Evolutionary conservation across 225 moss, liverwort and hornwort species (phyloP).

Genomic region (Physcomitrium patens): DNA sequence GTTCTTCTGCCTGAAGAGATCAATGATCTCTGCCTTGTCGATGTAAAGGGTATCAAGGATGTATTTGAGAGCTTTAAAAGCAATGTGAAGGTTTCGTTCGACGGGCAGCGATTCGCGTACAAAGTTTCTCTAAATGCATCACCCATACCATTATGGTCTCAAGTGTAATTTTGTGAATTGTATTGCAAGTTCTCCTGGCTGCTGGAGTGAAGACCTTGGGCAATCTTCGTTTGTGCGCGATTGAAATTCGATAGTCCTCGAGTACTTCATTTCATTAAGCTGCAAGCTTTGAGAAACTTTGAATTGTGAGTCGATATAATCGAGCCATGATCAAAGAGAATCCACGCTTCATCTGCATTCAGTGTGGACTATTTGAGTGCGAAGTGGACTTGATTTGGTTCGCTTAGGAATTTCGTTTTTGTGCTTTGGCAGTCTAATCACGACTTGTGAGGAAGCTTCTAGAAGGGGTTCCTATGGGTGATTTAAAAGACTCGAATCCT

Average conservation of each 20-base stretch:
- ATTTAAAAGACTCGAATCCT: conserved; percentile 88
- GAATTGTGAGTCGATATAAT: too few species aligned
- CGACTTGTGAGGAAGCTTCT: conserved; percentile 75
- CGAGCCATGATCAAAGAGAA: too few species aligned
- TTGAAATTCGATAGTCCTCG: too few species aligned
- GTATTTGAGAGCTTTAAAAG: conserved; percentile 89
- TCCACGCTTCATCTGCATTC: too few species aligned
- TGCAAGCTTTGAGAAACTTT: too few species aligned
- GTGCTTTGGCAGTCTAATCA: conserved; percentile 82
- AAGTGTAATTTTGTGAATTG: conserved; percentile 16
- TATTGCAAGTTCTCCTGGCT: conserved; percentile 7
- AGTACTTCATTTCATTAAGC: too few species aligned
- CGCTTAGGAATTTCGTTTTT: conserved; percentile 10
- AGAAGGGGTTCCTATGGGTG: conserved; percentile 90
- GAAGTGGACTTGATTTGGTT: too few species aligned
- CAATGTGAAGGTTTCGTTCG: conserved; percentile 92
- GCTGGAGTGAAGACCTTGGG: background rate
- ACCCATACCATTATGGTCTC: background rate
- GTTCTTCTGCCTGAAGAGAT: conserved; percentile 84
- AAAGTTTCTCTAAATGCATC: conserved; percentile 55
- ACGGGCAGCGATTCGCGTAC: conserved; percentile 86
- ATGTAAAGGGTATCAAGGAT: conserved; percentile 79
- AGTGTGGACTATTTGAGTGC: too few species aligned
- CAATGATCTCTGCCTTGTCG: conserved; percentile 82
- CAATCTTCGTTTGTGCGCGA: background rate